Percentiles rank a stretch among this genome's conserved stretches.
phyloP scores from a whole-genome alignment of 306 rosid genomes.

The Castanopsis chinensis region DNA sequence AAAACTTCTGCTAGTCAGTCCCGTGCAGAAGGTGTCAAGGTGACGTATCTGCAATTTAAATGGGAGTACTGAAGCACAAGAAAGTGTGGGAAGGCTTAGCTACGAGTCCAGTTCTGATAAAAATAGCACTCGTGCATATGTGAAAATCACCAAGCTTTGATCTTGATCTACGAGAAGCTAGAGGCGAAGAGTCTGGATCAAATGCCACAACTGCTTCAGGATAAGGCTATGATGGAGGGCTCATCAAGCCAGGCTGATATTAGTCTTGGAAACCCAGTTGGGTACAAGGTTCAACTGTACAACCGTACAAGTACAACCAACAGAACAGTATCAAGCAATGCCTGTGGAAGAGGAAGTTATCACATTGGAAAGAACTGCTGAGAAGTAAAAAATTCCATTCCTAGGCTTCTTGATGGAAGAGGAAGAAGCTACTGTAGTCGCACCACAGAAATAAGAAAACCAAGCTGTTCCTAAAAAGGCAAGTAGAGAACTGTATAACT shows the following conservation, averaged over 20 bases:
- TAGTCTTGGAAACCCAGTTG: slow-evolving; percentile 21
- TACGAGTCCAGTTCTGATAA: slow-evolving; percentile 61
- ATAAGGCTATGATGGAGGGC: slow-evolving; percentile 32
- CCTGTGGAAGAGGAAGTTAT: slow-evolving; percentile 57
- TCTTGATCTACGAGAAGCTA: slow-evolving; percentile 55
- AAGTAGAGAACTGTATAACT: slow-evolving; percentile 4
- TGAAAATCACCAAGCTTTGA: slow-evolving; percentile 85
- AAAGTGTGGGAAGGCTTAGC: slow-evolving; percentile 56
- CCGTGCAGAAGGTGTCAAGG: slow-evolving; percentile 4
- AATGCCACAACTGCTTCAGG: slow-evolving; percentile 49
- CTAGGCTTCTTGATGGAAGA: slow-evolving; percentile 50
- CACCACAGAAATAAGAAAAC: slow-evolving; percentile 30
- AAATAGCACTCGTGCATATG: slow-evolving; percentile 38
- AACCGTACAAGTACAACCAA: slow-evolving; percentile 12
- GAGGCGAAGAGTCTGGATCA: slow-evolving; percentile 49
- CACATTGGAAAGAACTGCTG: slow-evolving; percentile 61
- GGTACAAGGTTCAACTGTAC: not conserved
- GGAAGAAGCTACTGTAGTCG: slow-evolving; percentile 43
- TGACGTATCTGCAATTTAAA: slow-evolving; percentile 20
- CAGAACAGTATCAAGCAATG: slow-evolving; percentile 21
- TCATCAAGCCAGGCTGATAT: slow-evolving; percentile 22
- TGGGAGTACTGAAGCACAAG: slow-evolving; percentile 41
- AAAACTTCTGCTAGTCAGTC: slow-evolving; percentile 24
- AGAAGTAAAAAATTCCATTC: slow-evolving; percentile 46
- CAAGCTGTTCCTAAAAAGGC: slow-evolving; percentile 12